Evolutionary conservation across 352 stramenopile species (phyloP), one percentile per base, ranked within the genome.

Genomic region (Pythium vanterpoolii): DNA sequence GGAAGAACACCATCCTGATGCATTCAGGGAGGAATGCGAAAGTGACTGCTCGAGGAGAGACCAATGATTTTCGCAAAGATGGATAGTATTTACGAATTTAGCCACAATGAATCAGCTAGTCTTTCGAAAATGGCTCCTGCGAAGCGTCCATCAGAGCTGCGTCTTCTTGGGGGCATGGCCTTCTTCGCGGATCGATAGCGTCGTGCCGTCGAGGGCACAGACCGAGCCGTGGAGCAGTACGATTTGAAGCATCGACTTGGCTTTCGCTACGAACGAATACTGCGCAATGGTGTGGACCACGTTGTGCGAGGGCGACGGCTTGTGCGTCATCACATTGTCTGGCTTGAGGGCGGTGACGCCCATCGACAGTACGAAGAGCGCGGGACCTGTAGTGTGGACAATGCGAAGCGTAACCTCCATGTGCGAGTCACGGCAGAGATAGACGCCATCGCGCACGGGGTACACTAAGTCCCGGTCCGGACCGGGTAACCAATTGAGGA

Each of bases 1-100:
- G 42, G 11, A 62, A 44, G 16, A 62, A 34, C 33, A 44, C 30
- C 53, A 60, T 60, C 34, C 23, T 46, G 34, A 39, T n/a, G n/a
- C n/a, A n/a, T n/a, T n/a, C n/a, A n/a, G n/a, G n/a, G n/a, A n/a
- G n/a, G n/a, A n/a, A n/a, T n/a, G n/a, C n/a, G n/a, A n/a, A n/a
- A n/a, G n/a, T n/a, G n/a, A 5, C 4, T 18, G 8, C n/a, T 18
- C 38, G 16, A 38, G 4, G 26, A 24, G 43, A 49, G 38, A n/a
- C 14, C 16, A 11, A 23, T 18, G 38, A 38, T 38, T 14, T 18
- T 38, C 31, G 16, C 31, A 38, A 38, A 21, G 38, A 6, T 43
- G 38, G 38, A 43, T 43, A 7, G 6, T 18, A n/a, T 43, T 43
- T 43, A 39, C 33, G 33, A 8, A 39, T 43, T 4, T 43, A 18